These are phyloP conservation scores for Ruellia speciosa DNA, from an alignment of 305 asterid genomes.

Conservation along the genomic window DNA sequence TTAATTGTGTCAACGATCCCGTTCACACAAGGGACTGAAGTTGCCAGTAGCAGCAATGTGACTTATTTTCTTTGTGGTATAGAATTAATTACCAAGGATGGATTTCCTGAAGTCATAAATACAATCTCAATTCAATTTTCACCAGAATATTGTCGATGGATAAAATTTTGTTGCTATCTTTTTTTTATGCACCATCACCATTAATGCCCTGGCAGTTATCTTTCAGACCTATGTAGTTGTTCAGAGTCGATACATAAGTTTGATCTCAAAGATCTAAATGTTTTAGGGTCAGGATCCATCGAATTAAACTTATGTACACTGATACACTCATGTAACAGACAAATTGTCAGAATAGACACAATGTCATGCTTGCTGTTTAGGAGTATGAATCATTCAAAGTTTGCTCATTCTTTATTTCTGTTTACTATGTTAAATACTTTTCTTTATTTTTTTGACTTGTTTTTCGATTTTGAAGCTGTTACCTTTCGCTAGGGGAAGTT, in stretches of 20 bases:
- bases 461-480: constrained; percentile 52
- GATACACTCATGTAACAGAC: too few species aligned
- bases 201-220: too few species aligned
- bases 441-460: constrained; percentile 18
- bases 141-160: not conserved
- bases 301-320: not conserved
- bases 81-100: not conserved
- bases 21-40: not conserved
- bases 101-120: not conserved
- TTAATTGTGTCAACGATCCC: too few species aligned
- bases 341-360: too few species aligned
- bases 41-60: not conserved
- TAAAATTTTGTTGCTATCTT: not conserved
- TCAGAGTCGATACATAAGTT: not conserved
- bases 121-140: not conserved
- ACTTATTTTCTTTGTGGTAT: not conserved
- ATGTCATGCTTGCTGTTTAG: too few species aligned
- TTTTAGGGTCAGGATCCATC: not conserved
- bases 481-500: constrained; percentile 83
- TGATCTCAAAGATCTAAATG: not conserved
- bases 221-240: too few species aligned
- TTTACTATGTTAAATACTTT: not conserved
- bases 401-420: not conserved
- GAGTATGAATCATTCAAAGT: not conserved
- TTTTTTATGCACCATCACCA: too few species aligned